These are phyloP conservation scores for Osmozyma mogii DNA, from an alignment of 805 yeast species.

Conservation along the genomic window DNA sequence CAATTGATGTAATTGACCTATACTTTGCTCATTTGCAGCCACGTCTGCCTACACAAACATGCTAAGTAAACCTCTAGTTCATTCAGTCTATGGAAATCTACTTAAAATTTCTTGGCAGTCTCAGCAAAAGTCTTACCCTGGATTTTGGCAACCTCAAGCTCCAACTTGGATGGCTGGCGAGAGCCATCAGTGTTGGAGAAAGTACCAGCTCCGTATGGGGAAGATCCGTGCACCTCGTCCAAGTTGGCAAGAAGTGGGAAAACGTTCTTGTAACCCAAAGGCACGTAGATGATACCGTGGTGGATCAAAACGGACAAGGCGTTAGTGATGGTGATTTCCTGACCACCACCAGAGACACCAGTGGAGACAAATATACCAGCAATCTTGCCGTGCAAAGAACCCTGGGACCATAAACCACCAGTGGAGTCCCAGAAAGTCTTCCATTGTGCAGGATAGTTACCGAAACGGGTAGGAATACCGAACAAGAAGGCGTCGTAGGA, in stretches of 20 bases:
- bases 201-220: slow-evolving; percentile 15
- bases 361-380: slow-evolving; percentile 12
- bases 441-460: slow-evolving; percentile 16
- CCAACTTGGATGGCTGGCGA: slow-evolving; percentile 14
- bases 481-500: slow-evolving; percentile 14
- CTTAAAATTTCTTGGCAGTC: no score
- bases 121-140: slow-evolving; percentile 15
- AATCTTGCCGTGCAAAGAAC: slow-evolving; percentile 14
- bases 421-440: slow-evolving; percentile 15
- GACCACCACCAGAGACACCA: slow-evolving; percentile 13
- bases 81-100: no score
- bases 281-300: slow-evolving; percentile 16
- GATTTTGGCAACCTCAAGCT: slow-evolving; percentile 14
- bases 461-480: slow-evolving; percentile 15
- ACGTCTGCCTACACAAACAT: no score
- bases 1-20: no score
- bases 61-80: no score
- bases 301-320: slow-evolving; percentile 13
- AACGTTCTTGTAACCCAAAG: slow-evolving; percentile 15
- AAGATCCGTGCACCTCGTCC: slow-evolving; percentile 13
- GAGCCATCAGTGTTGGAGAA: slow-evolving; percentile 15
- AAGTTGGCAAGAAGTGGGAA: slow-evolving; percentile 12
- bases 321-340: slow-evolving; percentile 14
- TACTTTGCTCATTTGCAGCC: no score
- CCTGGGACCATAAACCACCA: slow-evolving; percentile 13